Evolutionary conservation across 208 protist species (phyloP).

Genomic region (Wallacemonas sp.): DNA sequence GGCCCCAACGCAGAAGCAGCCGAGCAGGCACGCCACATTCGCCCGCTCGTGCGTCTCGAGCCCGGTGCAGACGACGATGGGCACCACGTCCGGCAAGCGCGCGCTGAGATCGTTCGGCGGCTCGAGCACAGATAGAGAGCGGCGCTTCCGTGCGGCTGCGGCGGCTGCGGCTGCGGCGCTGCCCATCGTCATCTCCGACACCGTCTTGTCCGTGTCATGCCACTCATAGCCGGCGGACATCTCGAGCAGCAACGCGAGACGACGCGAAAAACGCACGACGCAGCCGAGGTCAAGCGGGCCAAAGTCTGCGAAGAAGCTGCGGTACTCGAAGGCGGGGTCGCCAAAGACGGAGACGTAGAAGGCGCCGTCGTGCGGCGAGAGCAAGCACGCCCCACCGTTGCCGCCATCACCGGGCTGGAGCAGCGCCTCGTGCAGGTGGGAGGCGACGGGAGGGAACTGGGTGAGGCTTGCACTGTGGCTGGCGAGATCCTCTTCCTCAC

Average conservation of each 20-base stretch:
- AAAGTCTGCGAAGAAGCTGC: conserved; percentile 93
- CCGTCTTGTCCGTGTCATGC: conserved; percentile 13
- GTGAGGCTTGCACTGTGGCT: neutral
- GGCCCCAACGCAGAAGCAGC: conserved; percentile 68
- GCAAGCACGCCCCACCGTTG: conserved; percentile 5
- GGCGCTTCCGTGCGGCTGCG: neutral
- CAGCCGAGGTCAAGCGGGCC: conserved; percentile 89
- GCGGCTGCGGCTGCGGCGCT: neutral
- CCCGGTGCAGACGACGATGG: conserved; percentile 59
- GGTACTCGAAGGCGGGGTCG: conserved; percentile 71
- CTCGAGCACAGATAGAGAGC: neutral
- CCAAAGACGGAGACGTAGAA: conserved; percentile 46
- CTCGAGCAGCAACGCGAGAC: conserved; percentile 43
- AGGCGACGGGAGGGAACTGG: neutral
- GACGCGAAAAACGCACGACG: conserved; percentile 66
- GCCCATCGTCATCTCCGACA: conserved; percentile 25
- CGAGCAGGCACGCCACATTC: conserved; percentile 86
- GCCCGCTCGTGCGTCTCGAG: conserved; percentile 76
- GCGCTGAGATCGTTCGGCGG: neutral
- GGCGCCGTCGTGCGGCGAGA: conserved; percentile 25
- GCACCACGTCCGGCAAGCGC: conserved; percentile 16
- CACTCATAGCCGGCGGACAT: conserved; percentile 26
- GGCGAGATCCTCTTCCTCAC: neutral
- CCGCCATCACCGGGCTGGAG: neutral
- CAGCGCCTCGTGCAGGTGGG: conserved; percentile 4